phyloP scores from a whole-genome alignment of 306 rosid species.

The Vigna reflexopilosa region DNA sequence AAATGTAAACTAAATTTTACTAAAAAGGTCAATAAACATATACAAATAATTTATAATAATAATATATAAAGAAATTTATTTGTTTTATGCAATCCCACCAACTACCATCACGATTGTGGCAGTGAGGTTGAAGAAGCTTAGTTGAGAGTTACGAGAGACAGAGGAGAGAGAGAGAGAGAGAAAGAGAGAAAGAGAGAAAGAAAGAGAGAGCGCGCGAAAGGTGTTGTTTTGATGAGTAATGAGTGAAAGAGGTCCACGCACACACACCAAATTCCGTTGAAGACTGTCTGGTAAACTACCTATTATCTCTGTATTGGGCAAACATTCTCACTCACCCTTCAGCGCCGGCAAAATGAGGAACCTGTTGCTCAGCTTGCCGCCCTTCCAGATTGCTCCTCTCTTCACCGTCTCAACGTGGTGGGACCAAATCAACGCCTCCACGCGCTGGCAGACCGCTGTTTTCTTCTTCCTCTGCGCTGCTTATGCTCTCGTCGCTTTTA shows the following conservation, averaged over 20 bases:
- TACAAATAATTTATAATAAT: too few species aligned
- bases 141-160: conserved; percentile 21
- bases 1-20: background rate
- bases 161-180: background rate
- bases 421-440: conserved; percentile 63
- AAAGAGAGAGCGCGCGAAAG: conserved; percentile 19
- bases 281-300: conserved; percentile 41
- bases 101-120: background rate
- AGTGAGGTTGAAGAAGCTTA: conserved; percentile 16
- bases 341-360: conserved; percentile 50
- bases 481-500: conserved; percentile 78
- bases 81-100: background rate
- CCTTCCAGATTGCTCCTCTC: conserved; percentile 44
- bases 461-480: conserved; percentile 79
- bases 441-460: conserved; percentile 63
- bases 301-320: background rate
- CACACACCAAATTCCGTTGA: background rate
- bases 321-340: background rate
- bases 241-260: background rate
- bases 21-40: background rate
- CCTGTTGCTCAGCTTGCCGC: conserved; percentile 54
- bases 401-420: conserved; percentile 70
- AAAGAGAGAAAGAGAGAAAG: background rate
- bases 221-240: background rate
- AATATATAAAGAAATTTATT: too few species aligned